phyloP scores from a whole-genome alignment of 78 protist species.

The Planoprotostelium fungivorum region DNA sequence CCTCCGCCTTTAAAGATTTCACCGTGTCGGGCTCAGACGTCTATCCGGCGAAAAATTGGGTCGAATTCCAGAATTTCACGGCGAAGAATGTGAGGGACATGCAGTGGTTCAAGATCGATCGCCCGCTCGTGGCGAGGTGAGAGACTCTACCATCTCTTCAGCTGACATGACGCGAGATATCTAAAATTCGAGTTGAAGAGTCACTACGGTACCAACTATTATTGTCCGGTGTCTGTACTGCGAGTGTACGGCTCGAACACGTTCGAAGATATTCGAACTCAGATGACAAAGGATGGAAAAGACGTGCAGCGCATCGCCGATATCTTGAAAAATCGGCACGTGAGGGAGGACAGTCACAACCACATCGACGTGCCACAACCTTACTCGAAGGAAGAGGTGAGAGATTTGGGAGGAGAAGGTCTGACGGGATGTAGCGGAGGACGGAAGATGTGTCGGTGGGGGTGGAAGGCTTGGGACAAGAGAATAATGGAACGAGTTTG shows the following conservation, averaged over 20 bases:
- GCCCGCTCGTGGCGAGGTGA: slow-evolving; percentile 22
- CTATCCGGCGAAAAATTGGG: slow-evolving; percentile 42
- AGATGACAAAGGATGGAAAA: slow-evolving; percentile 20
- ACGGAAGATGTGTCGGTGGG: too few relatives aligned
- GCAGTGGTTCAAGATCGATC: slow-evolving; percentile 51
- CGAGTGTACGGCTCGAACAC: slow-evolving; percentile 57
- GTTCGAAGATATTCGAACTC: slow-evolving; percentile 51
- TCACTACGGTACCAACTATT: slow-evolving; percentile 48
- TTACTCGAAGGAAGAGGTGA: background rate
- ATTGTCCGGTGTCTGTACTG: slow-evolving; percentile 51
- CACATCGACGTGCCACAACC: background rate
- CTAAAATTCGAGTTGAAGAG: slow-evolving; percentile 26
- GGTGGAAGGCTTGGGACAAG: too few relatives aligned
- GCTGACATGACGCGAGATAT: background rate
- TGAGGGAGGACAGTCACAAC: slow-evolving; percentile 4
- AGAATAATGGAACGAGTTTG: slow-evolving; percentile 3
- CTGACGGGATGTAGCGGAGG: too few relatives aligned
- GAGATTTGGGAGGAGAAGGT: too few relatives aligned
- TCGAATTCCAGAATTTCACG: slow-evolving; percentile 32
- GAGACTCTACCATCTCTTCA: background rate
- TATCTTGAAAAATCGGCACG: slow-evolving; percentile 7
- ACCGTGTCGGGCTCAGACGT: slow-evolving; percentile 21
- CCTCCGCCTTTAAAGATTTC: slow-evolving; percentile 56
- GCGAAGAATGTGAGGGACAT: slow-evolving; percentile 45
- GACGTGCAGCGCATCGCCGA: slow-evolving; percentile 9